Conservation (phyloP, 2,329 filamentous ascomycete genomes). For the Colletotrichum sp. region DNA sequence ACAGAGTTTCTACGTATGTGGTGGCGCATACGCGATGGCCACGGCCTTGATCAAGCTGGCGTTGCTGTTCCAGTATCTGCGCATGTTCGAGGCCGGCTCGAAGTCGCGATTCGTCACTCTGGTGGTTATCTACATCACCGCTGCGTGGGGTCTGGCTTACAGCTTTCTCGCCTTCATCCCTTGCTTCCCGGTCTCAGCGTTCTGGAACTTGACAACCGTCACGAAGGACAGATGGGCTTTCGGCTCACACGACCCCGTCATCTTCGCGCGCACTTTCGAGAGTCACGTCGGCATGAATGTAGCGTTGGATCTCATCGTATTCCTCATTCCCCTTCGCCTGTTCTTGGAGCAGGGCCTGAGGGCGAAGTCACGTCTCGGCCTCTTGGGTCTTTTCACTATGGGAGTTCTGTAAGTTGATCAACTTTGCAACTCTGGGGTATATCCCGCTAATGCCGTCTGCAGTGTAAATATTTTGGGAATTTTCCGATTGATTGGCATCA, state of each 20-base stretch:
- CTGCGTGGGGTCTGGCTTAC: conserved; percentile 33
- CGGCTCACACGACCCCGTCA: conserved; percentile 27
- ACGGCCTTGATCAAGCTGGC: conserved; percentile 25
- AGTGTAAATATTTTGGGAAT: conserved; percentile 23
- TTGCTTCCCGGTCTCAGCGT: conserved; percentile 33
- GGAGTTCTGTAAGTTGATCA: conserved; percentile 32
- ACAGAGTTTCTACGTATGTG: conserved; percentile 20
- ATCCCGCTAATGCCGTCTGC: conserved; percentile 11
- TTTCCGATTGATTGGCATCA: conserved; percentile 34
- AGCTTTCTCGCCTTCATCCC: conserved; percentile 36
- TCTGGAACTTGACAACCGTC: conserved; percentile 28
- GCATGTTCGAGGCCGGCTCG: conserved; percentile 18
- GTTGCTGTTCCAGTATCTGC: conserved; percentile 23
- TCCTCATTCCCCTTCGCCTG: conserved; percentile 33
- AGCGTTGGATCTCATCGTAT: conserved; percentile 33
- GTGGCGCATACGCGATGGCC: conserved; percentile 22
- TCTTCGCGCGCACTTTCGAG: conserved; percentile 31
- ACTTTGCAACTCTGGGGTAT: fast-evolving
- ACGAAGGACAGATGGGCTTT: conserved; percentile 29
- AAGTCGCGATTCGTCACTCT: conserved; percentile 22
- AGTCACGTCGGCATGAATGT: conserved; percentile 34
- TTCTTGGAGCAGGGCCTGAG: conserved; percentile 27
- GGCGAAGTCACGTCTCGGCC: conserved; percentile 32
- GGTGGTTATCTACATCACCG: conserved; percentile 28
- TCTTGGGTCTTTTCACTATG: conserved; percentile 32